Base-by-base conservation (phyloP, 2,329 filamentous ascomycete species). In the Botrytis elliptica region DNA sequence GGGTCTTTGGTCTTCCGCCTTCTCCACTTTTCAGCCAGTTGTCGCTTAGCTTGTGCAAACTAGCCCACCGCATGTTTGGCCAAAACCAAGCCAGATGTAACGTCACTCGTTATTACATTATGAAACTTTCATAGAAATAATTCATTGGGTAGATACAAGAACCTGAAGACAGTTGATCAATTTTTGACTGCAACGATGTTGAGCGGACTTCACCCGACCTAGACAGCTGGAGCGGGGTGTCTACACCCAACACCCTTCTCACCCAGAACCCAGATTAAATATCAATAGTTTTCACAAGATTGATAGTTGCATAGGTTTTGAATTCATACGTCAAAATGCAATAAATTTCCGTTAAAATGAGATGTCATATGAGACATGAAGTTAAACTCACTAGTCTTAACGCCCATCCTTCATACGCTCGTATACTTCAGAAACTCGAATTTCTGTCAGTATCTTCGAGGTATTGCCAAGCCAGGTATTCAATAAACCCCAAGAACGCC, bases 401-500 rank as follows among this genome's bases (percentile, higher is more conserved):
- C 66, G 38, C 66, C 52, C 10, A 42, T 42, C 33, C 9, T 38
- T 22, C 18, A 16, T 9, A 57, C n/a, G 6, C 49, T 68, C 49
- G 1, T 3, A 42, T 14, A 16, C 12, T 49, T 49, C 10, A 9
- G 33, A 16, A 33, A 25, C n/a, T 2, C 22, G n/a, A 4, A 18
- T n/a, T n/a, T 29, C n/a, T 55, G 20, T 42, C 5, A 59, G 66
- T 33, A 69, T 57, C 29, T 16, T 42, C n/a, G 10, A 69, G 1
- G 36, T 38, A 25, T 69, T 44, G 18, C 33, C n/a, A 42, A 22
- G 10, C 49, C 66, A 69, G 66, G 66, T 44, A 68, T 69, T n/a
- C 49, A 33, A n/a, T 20, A 44, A 70, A 38, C 20, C 55, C 55
- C 68, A 20, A 70, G 12, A 72, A 72, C 70, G 70, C 70, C 70